Evolutionary conservation across 2,329 filamentous ascomycete genomes (phyloP).

Genomic region (Neobulgaria alba): DNA sequence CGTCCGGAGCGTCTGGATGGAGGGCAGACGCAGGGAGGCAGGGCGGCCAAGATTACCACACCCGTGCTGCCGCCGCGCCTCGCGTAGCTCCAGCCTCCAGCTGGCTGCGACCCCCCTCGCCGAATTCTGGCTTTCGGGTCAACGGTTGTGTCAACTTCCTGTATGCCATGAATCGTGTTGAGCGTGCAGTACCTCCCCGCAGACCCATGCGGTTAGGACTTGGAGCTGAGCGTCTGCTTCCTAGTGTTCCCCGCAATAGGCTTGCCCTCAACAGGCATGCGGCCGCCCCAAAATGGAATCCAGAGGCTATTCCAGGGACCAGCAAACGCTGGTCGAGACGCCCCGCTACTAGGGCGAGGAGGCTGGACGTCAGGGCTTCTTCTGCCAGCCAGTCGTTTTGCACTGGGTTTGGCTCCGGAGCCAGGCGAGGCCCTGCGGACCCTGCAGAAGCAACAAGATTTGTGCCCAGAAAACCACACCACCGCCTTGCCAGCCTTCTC

Average conservation of each 20-base stretch:
- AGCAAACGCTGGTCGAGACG: no score
- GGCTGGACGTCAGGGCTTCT: no score
- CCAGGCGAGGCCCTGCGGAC: not conserved
- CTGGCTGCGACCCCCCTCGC: not conserved
- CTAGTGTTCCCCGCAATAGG: conserved; percentile 13
- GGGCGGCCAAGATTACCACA: not conserved
- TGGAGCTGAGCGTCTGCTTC: no score
- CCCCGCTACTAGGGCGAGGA: no score
- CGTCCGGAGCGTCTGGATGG: conserved; percentile 5
- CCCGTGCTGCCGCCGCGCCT: not conserved
- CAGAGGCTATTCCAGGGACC: no score
- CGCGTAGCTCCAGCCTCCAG: not conserved
- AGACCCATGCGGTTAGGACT: no score
- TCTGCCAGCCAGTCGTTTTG: no score
- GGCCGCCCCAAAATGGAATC: no score
- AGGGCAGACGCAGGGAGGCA: not conserved
- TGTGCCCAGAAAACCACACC: conserved; percentile 4
- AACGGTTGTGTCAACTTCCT: conserved; percentile 6
- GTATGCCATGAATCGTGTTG: conserved; percentile 5
- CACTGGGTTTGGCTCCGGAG: not conserved
- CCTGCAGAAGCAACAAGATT: conserved; percentile 1
- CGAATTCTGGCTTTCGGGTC: conserved; percentile 8
- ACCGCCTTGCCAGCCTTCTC: conserved; percentile 4
- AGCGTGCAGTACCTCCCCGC: conserved; percentile 10
- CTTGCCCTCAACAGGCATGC: conserved; percentile 3